These are phyloP conservation scores for Umbellularia californica DNA, from an alignment of 164 flowering plant genomes.

Conservation along the genomic window DNA sequence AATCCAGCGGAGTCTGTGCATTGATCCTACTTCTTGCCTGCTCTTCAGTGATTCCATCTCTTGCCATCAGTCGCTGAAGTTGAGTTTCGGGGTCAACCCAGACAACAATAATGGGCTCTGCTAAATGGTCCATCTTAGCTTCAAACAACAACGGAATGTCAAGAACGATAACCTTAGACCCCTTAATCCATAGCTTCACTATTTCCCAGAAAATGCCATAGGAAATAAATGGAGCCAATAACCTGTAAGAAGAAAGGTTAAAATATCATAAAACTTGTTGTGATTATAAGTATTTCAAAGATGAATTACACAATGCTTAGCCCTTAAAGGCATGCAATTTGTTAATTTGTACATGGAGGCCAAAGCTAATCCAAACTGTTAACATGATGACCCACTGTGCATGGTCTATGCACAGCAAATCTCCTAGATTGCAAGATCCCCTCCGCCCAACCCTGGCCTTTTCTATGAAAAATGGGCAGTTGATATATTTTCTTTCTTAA, in stretches of 20 bases:
- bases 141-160: conserved; percentile 87
- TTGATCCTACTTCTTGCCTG: conserved; percentile 70
- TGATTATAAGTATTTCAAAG: not conserved
- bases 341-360: not conserved
- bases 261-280: not conserved
- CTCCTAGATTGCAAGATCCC: too few relatives aligned
- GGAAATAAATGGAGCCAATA: conserved; percentile 84
- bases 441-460: too few relatives aligned
- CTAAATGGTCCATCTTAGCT: conserved; percentile 78
- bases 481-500: too few relatives aligned
- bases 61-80: conserved; percentile 65
- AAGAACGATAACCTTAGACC: conserved; percentile 61
- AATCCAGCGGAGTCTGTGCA: conserved; percentile 76
- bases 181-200: conserved; percentile 78
- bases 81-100: conserved; percentile 94
- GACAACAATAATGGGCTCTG: conserved; percentile 78
- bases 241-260: conserved; percentile 31
- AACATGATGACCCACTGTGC: not conserved
- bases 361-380: not conserved
- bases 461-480: too few relatives aligned
- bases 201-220: conserved; percentile 67
- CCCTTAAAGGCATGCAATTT: not conserved
- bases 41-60: conserved; percentile 61
- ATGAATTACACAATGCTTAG: too few relatives aligned
- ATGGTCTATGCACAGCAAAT: not conserved